A percentile compares a stretch with the other conserved stretches of the same genome.
These are phyloP conservation scores for Pisolithus tinctorius DNA, from an alignment of 768 basidiomycete species.

Conservation along the genomic window DNA sequence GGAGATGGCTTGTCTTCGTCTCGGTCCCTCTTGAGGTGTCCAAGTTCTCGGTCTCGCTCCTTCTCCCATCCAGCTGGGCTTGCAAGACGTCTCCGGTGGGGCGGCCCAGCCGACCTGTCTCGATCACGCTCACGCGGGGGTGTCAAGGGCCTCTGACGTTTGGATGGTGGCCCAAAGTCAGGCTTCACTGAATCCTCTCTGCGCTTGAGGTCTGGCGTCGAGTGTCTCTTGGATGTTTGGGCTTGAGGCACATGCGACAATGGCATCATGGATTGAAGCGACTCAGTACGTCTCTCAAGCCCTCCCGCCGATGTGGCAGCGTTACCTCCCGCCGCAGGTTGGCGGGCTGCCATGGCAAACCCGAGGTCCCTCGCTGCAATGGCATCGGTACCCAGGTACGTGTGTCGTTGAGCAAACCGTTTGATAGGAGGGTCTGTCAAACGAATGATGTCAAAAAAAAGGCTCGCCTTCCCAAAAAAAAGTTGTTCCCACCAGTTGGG, in stretches of 20 bases:
- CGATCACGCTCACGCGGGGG: conserved; percentile 47
- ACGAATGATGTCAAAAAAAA: not conserved
- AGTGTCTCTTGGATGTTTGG: conserved; percentile 24
- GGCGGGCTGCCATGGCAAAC: conserved; percentile 45
- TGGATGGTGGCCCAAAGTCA: conserved; percentile 34
- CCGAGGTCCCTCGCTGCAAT: conserved; percentile 89
- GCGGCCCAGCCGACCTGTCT: conserved; percentile 32
- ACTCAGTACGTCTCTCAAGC: conserved; percentile 31
- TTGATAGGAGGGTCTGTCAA: conserved; percentile 79
- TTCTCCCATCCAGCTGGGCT: conserved; percentile 38
- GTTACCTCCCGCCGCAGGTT: conserved; percentile 12
- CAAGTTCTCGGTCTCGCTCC: conserved; percentile 38
- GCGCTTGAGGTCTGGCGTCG: conserved; percentile 32
- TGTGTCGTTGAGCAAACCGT: conserved; percentile 80
- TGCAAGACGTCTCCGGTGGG: conserved; percentile 32
- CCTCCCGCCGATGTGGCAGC: conserved; percentile 12
- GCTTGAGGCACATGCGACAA: conserved; percentile 18
- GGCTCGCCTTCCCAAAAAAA: not conserved
- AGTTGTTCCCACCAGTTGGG: conserved; percentile 56
- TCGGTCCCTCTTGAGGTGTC: conserved; percentile 34
- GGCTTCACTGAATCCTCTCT: conserved; percentile 37
- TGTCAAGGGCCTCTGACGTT: conserved; percentile 41
- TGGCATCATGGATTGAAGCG: conserved; percentile 27
- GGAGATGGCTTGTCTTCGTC: conserved; percentile 42
- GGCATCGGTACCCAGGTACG: conserved; percentile 69